Evolutionary conservation across 2,329 filamentous ascomycete species (phyloP).

Genomic region (Byssothecium circinans): DNA sequence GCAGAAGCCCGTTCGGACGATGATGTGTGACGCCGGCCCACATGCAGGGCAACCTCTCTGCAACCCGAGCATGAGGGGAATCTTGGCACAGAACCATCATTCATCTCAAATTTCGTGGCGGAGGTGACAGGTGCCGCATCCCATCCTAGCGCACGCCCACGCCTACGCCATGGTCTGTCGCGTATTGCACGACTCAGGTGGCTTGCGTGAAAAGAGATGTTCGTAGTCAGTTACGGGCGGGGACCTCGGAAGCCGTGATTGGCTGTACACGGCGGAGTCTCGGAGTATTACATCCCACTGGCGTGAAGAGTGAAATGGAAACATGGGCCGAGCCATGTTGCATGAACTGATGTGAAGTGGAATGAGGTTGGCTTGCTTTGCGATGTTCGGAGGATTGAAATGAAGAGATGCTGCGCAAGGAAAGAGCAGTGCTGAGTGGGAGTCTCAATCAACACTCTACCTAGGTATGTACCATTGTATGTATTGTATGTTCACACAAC

Average conservation of each 20-base stretch:
- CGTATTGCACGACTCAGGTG: conserved; percentile 12
- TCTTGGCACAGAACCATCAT: conserved; percentile 8
- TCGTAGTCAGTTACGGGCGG: conserved; percentile 10
- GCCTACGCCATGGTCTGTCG: conserved; percentile 15
- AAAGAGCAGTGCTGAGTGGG: no score
- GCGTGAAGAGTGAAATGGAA: no score
- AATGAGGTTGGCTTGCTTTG: not conserved
- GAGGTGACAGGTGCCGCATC: conserved; percentile 8
- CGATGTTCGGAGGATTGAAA: not conserved
- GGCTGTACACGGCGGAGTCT: conserved; percentile 22
- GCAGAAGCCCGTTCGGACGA: not conserved
- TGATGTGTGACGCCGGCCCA: not conserved
- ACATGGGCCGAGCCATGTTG: not conserved
- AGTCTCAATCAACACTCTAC: conserved; percentile 10
- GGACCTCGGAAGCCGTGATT: conserved; percentile 14
- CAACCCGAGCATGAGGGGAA: conserved; percentile 16
- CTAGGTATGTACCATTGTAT: not conserved
- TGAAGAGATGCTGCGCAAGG: conserved; percentile 3
- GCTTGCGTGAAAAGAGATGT: not conserved
- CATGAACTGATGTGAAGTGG: not conserved
- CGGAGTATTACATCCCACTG: conserved; percentile 1
- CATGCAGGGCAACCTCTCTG: conserved; percentile 3
- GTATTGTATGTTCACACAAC: no score
- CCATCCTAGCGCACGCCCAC: conserved; percentile 5
- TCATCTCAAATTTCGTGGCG: conserved; percentile 2